These are phyloP conservation scores for Apiospora marii DNA, from an alignment of 2,329 filamentous ascomycete species.

Conservation along the genomic window DNA sequence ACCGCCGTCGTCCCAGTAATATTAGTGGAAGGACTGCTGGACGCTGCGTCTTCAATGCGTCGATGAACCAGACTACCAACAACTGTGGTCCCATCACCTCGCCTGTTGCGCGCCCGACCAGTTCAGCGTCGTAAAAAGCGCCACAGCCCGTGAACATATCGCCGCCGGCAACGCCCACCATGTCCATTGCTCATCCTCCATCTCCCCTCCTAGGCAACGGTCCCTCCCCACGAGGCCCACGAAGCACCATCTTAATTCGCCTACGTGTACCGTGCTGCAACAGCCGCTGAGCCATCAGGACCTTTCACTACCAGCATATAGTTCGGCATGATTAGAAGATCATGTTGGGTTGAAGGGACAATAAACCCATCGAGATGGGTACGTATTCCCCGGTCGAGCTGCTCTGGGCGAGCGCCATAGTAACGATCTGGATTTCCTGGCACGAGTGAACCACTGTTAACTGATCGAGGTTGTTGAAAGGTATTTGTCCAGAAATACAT, in stretches of 20 bases:
- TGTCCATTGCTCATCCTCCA: conserved; percentile 35
- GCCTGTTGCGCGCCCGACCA: conserved; percentile 45
- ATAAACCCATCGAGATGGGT: conserved; percentile 36
- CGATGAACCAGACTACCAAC: conserved; percentile 1
- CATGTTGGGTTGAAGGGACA: conserved; percentile 39
- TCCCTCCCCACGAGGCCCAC: too few species aligned
- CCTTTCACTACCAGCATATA: conserved; percentile 18
- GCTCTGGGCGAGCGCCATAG: conserved; percentile 40
- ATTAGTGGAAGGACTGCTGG: conserved; percentile 51
- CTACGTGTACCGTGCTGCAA: conserved; percentile 38
- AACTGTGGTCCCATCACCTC: conserved; percentile 42
- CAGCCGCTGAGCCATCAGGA: conserved; percentile 26
- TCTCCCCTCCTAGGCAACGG: too few species aligned
- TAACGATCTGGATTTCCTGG: conserved; percentile 41
- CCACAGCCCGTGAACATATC: conserved; percentile 36
- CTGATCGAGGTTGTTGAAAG: conserved; percentile 18
- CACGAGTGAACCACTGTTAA: conserved; percentile 26
- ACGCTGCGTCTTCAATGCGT: conserved; percentile 59
- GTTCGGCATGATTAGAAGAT: conserved; percentile 36
- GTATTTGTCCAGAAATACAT: conserved; percentile 17
- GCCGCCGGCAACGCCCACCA: conserved; percentile 37
- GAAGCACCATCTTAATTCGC: conserved; percentile 35
- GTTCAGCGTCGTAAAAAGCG: conserved; percentile 46
- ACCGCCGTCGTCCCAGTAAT: conserved; percentile 48
- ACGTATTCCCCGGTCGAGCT: conserved; percentile 39